Conservation (phyloP, 2,329 filamentous ascomycete species). For the Tolypocladium pustulatum region DNA sequence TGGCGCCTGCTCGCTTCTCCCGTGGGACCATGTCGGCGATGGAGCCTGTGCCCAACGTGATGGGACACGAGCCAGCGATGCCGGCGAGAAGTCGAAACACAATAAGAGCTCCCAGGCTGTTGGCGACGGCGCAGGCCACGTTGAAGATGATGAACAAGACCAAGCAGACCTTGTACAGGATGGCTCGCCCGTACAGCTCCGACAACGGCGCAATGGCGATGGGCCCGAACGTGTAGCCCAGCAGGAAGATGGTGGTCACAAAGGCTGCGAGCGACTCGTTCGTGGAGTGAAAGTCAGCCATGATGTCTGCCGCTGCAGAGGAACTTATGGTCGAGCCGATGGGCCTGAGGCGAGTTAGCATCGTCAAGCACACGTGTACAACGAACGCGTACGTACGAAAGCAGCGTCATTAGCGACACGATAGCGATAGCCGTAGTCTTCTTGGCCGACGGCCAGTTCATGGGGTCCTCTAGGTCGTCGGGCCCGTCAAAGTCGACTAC, state of each 20-base stretch:
- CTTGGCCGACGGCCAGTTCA: not conserved
- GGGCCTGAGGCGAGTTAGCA: not conserved
- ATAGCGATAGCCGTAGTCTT: not conserved
- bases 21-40: conserved; percentile 53
- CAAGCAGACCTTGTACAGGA: conserved; percentile 23
- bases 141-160: conserved; percentile 46
- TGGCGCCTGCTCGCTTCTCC: conserved; percentile 49
- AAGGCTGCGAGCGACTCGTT: conserved; percentile 28
- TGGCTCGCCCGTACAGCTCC: conserved; percentile 48
- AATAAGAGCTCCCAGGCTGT: conserved; percentile 53
- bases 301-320: not conserved
- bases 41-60: conserved; percentile 58
- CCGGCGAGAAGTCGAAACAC: conserved; percentile 52
- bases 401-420: not conserved
- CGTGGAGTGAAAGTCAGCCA: conserved; percentile 24
- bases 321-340: not conserved
- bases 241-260: conserved; percentile 33
- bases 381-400: not conserved
- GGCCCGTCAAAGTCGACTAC: not conserved
- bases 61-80: conserved; percentile 48
- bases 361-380: not conserved
- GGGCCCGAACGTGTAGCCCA: conserved; percentile 47
- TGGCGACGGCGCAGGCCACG: conserved; percentile 31
- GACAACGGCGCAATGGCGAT: conserved; percentile 52
- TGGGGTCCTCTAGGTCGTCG: not conserved